phyloP scores from a whole-genome alignment of 2,329 filamentous ascomycete species.

The Sporothrix pseudoabietina region DNA sequence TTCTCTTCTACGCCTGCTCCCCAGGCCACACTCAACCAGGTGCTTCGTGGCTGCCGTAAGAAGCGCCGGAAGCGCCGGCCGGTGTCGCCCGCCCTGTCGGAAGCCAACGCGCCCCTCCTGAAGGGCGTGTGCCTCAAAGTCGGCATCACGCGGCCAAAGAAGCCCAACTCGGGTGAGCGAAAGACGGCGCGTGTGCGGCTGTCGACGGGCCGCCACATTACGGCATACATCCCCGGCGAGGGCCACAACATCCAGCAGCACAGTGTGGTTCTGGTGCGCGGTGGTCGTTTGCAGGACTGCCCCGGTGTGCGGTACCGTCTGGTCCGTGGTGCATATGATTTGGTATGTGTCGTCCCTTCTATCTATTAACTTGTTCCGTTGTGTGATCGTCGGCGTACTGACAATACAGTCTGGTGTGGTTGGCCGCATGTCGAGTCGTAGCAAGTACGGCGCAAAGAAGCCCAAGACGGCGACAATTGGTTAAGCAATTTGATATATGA shows the following conservation, averaged over 20 bases:
- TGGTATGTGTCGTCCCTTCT: conserved; percentile 62
- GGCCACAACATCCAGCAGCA: conserved; percentile 99
- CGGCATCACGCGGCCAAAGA: conserved; percentile 92
- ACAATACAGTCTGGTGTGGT: conserved; percentile 77
- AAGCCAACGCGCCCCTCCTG: conserved; percentile 71
- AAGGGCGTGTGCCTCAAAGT: conserved; percentile 97
- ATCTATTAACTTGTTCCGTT: not conserved
- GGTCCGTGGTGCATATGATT: conserved; percentile 85
- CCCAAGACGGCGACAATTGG: conserved; percentile 76
- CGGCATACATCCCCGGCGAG: conserved; percentile 94
- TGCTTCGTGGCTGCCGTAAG: conserved; percentile 74
- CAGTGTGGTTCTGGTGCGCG: conserved; percentile 93
- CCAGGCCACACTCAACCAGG: conserved; percentile 71
- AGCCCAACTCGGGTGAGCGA: conserved; percentile 95
- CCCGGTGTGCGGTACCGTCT: conserved; percentile 96
- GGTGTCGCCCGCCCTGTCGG: conserved; percentile 79
- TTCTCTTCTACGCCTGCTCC: conserved; percentile 50
- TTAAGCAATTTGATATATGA: conserved; percentile 32
- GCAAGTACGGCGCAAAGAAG: conserved; percentile 99
- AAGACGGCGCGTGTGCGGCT: conserved; percentile 92
- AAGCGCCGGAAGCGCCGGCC: conserved; percentile 80
- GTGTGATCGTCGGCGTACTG: not conserved
- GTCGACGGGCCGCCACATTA: conserved; percentile 83
- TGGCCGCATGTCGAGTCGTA: conserved; percentile 79
- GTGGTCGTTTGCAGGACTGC: conserved; percentile 93